These are phyloP conservation scores for Amphicarpaea edgeworthii DNA, from an alignment of 306 rosid species.

Conservation along the genomic window DNA sequence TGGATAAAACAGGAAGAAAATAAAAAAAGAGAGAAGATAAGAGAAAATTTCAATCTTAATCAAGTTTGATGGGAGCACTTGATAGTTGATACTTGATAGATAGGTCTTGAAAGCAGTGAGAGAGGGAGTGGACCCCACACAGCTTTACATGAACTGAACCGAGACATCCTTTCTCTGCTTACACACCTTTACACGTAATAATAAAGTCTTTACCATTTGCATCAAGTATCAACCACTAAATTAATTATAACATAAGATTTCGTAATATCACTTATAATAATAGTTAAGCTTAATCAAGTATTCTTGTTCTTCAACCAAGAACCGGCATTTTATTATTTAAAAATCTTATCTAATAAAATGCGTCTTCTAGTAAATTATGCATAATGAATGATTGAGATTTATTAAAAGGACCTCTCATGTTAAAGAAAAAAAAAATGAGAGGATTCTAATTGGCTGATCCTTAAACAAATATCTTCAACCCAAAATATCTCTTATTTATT, in stretches of 20 bases:
- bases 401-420: too few species aligned
- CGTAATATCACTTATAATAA: not conserved
- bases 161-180: constrained; percentile 37
- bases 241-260: not conserved
- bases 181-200: not conserved
- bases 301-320: not conserved
- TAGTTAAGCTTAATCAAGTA: not conserved
- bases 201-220: not conserved
- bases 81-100: not conserved
- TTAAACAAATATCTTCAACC: too few species aligned
- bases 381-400: too few species aligned
- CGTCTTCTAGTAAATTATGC: not conserved
- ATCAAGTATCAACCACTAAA: not conserved
- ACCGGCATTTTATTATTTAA: not conserved
- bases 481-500: too few species aligned
- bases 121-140: constrained; percentile 53
- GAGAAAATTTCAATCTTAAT: not conserved
- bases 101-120: not conserved
- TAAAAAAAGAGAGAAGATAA: not conserved
- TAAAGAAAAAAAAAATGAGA: too few species aligned
- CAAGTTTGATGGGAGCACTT: not conserved
- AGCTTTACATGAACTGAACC: constrained; percentile 59
- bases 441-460: too few species aligned
- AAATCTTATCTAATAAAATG: not conserved
- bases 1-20: not conserved